Conservation (phyloP, 495 filamentous ascomycete species). For the Pyrenula massariospora region DNA sequence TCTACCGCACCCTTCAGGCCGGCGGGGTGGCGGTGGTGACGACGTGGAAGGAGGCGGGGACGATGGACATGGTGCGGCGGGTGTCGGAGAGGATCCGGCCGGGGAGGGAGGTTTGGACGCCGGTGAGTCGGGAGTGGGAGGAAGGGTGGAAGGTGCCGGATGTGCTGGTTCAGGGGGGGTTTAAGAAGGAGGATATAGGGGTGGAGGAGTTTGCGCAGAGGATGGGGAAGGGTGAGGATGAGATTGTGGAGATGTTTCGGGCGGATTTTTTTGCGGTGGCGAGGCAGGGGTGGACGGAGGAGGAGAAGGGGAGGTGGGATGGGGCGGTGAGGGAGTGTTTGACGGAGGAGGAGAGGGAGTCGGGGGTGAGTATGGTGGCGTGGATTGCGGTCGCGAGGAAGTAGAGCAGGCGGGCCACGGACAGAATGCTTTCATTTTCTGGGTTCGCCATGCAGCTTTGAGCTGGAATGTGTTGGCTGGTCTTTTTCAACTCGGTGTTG, state of each 20-base stretch:
- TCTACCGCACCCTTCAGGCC: slow-evolving; percentile 21
- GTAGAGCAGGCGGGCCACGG: not conserved
- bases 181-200: not conserved
- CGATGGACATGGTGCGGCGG: not conserved
- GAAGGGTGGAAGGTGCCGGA: not conserved
- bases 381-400: not conserved
- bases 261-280: not conserved
- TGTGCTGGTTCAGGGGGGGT: not conserved
- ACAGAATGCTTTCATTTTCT: no score
- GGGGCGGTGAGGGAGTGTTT: not conserved
- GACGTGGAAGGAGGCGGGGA: slow-evolving; percentile 18
- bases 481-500: no score
- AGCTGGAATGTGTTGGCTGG: no score
- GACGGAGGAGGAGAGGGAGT: not conserved
- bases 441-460: no score
- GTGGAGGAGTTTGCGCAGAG: not conserved
- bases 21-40: slow-evolving; percentile 21
- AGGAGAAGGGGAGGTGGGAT: not conserved
- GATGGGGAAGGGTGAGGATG: not conserved
- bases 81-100: not conserved
- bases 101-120: not conserved
- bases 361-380: not conserved
- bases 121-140: not conserved
- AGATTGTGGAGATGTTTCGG: not conserved
- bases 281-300: slow-evolving; percentile 1